These are phyloP conservation scores for Boletus sp. DNA, from an alignment of 768 basidiomycete genomes.

Conservation along the genomic window DNA sequence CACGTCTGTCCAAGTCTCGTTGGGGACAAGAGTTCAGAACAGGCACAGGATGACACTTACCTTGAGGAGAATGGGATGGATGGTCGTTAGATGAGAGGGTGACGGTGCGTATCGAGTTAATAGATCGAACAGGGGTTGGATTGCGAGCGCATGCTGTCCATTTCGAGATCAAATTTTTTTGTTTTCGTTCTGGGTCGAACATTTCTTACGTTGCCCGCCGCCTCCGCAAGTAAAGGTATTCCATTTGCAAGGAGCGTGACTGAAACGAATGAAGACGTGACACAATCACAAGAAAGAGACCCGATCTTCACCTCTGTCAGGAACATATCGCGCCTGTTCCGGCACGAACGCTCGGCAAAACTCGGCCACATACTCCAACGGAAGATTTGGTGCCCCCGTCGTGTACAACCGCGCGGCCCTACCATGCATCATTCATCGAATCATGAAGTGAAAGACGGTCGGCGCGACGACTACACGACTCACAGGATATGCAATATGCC, in stretches of 20 bases:
- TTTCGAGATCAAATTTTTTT: constrained; percentile 19
- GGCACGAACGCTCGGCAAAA: constrained; percentile 67
- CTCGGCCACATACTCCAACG: constrained; percentile 40
- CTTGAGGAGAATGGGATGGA: constrained; percentile 67
- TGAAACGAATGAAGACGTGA: constrained; percentile 27
- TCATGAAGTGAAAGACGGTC: neutral
- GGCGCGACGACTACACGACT: constrained; percentile 24
- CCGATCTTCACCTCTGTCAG: constrained; percentile 55
- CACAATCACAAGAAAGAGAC: neutral
- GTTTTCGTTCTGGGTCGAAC: neutral
- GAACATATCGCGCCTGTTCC: constrained; percentile 60
- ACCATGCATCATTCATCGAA: neutral
- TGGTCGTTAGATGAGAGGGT: constrained; percentile 56
- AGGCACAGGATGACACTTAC: constrained; percentile 35
- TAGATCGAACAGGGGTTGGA: constrained; percentile 59
- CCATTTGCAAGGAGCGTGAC: constrained; percentile 66
- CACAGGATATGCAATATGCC: constrained; percentile 73
- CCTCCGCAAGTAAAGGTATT: constrained; percentile 49
- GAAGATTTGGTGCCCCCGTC: constrained; percentile 37
- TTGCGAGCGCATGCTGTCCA: constrained; percentile 41
- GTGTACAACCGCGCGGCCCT: constrained; percentile 60
- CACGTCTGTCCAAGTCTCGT: no score
- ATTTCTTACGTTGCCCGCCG: constrained; percentile 47
- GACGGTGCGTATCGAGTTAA: constrained; percentile 59
- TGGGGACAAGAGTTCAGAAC: neutral